Percentiles rank a stretch among this genome's conserved stretches.
Evolutionary conservation across 139 green algal genomes (phyloP).

Genomic region (Bryopsis sp.): DNA sequence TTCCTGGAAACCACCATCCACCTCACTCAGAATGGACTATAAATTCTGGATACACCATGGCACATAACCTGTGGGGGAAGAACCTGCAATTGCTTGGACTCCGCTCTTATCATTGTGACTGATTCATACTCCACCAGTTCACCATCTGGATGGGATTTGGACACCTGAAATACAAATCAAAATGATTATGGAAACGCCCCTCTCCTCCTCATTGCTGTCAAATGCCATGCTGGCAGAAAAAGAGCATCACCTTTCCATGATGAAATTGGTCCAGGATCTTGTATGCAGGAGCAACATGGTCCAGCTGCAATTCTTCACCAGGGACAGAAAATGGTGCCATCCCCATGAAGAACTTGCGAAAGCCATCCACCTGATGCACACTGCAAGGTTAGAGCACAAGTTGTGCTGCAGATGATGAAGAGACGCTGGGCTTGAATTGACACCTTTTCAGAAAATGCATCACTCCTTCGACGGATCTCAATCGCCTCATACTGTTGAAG

Average conservation of each 20-base stretch:
- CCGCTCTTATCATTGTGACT: constrained; percentile 51
- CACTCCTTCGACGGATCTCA: constrained; percentile 65
- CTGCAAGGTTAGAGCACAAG: too few relatives aligned
- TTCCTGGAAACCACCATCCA: constrained; percentile 32
- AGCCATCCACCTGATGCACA: constrained; percentile 50
- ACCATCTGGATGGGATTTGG: too few relatives aligned
- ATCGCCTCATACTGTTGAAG: constrained; percentile 68
- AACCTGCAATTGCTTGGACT: constrained; percentile 57
- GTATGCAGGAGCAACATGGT: constrained; percentile 43
- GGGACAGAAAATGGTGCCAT: constrained; percentile 55
- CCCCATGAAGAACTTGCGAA: constrained; percentile 70
- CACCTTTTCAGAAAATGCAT: constrained; percentile 66
- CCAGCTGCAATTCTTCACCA: constrained; percentile 46
- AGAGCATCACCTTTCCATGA: constrained; percentile 28
- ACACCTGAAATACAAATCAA: too few relatives aligned
- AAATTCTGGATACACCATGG: neutral
- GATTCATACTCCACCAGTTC: constrained; percentile 26
- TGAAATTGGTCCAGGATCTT: constrained; percentile 61
- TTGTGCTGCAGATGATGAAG: too few relatives aligned
- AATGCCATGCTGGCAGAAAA: too few relatives aligned
- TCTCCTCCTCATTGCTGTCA: too few relatives aligned
- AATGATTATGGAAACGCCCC: too few relatives aligned
- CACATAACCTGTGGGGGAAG: too few relatives aligned
- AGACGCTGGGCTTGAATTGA: too few relatives aligned
- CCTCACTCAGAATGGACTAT: neutral